Percentiles rank a stretch among this genome's conserved stretches.
Evolutionary conservation across 306 rosid genomes (phyloP).

Genomic region (Aeschynomene evenia): DNA sequence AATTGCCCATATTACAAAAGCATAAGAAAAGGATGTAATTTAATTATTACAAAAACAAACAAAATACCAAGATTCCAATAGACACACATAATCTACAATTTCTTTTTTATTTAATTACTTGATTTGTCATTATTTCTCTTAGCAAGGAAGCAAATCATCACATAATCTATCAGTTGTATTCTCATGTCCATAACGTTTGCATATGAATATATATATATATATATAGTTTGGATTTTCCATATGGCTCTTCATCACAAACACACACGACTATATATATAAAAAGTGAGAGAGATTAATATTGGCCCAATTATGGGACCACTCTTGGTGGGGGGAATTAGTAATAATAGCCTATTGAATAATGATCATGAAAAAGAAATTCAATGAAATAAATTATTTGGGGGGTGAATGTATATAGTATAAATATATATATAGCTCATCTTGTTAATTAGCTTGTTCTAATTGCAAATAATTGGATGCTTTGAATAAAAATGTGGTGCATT

Average conservation of each 20-base stretch:
- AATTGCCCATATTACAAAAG: neutral
- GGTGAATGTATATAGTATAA: no score
- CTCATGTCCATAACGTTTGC: conserved; percentile 13
- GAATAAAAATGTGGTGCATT: conserved; percentile 35
- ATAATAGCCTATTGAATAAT: conserved; percentile 11
- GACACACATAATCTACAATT: conserved; percentile 3
- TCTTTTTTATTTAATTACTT: neutral
- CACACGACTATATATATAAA: no score
- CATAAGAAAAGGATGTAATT: neutral
- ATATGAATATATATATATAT: no score
- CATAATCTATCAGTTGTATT: neutral
- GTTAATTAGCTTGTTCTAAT: conserved; percentile 28
- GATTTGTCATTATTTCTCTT: conserved; percentile 17
- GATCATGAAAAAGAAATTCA: conserved; percentile 10
- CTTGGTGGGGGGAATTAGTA: neutral
- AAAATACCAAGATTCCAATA: neutral
- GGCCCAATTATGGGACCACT: conserved; percentile 33
- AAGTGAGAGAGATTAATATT: neutral
- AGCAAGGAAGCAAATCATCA: conserved; percentile 19
- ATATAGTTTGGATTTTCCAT: conserved; percentile 27
- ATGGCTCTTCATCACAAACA: conserved; percentile 13
- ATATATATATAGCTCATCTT: no score
- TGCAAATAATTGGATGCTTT: conserved; percentile 33
- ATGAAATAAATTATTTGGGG: neutral
- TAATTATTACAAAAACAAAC: neutral